Percentiles rank a stretch among this genome's conserved stretches.
phyloP scores from a whole-genome alignment of 2,329 filamentous ascomycete genomes.

The Thelonectria discophora region DNA sequence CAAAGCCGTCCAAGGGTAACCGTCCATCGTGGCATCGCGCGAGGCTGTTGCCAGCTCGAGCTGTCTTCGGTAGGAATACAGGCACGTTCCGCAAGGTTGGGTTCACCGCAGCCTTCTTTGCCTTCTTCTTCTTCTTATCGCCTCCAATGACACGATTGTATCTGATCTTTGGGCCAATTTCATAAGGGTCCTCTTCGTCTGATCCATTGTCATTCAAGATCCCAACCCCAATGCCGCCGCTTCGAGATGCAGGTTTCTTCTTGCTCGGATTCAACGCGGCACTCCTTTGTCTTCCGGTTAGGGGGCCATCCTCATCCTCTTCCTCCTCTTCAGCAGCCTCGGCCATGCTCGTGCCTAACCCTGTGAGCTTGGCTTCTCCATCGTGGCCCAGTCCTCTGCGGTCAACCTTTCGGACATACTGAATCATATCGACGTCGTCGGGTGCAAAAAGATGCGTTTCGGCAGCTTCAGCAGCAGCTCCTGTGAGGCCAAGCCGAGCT shows the following conservation, averaged over 20 bases:
- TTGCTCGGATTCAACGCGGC: slow-evolving; percentile 44
- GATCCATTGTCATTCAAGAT: slow-evolving; percentile 92
- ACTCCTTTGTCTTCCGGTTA: slow-evolving; percentile 14
- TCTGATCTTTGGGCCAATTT: slow-evolving; percentile 88
- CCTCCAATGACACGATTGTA: slow-evolving; percentile 85
- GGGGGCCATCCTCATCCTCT: slow-evolving; percentile 56
- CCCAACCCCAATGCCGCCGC: slow-evolving; percentile 84
- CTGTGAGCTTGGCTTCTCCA: slow-evolving; percentile 63
- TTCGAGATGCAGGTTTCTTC: slow-evolving; percentile 61
- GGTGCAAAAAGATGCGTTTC: slow-evolving; percentile 83
- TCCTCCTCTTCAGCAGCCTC: slow-evolving; percentile 43
- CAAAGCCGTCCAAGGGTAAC: slow-evolving; percentile 81
- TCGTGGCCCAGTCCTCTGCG: slow-evolving; percentile 75
- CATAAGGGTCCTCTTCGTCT: slow-evolving; percentile 94
- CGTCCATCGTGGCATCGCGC: slow-evolving; percentile 84
- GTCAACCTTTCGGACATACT: slow-evolving; percentile 71
- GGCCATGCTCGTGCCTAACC: slow-evolving; percentile 42
- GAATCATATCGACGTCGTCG: slow-evolving; percentile 76
- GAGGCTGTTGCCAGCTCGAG: slow-evolving; percentile 42
- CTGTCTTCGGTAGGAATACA: slow-evolving; percentile 74
- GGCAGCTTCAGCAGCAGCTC: slow-evolving; percentile 48
- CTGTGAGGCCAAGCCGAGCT: slow-evolving; percentile 69
- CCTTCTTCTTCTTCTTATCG: slow-evolving; percentile 83
- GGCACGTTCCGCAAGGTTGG: slow-evolving; percentile 73
- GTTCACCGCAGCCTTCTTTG: slow-evolving; percentile 64